A percentile compares a stretch with the other conserved stretches of the same genome.
phyloP scores from a whole-genome alignment of 768 basidiomycete genomes.

The Lentinula lateritia region DNA sequence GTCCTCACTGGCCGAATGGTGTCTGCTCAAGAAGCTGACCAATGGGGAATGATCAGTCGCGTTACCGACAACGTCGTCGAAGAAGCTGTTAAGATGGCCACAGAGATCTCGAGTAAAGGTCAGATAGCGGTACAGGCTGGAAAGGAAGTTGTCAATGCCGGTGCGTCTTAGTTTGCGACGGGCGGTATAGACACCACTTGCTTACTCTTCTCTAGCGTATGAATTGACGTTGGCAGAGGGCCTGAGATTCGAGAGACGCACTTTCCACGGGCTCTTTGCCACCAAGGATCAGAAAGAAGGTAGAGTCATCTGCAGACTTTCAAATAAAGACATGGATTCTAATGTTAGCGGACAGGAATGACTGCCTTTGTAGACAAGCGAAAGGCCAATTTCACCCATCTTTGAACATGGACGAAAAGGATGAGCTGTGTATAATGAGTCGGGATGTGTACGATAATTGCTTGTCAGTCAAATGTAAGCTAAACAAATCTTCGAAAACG shows the following conservation, averaged over 20 bases:
- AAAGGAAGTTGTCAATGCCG: constrained; percentile 92
- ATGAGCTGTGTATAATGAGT: neutral
- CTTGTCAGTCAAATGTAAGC: neutral
- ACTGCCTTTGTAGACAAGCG: constrained; percentile 91
- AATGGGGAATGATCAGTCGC: constrained; percentile 83
- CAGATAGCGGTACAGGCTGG: constrained; percentile 77
- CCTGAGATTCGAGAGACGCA: constrained; percentile 76
- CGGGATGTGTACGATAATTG: neutral
- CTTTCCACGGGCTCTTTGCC: constrained; percentile 91
- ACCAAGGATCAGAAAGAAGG: constrained; percentile 96
- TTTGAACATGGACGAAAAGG: constrained; percentile 16
- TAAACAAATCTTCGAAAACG: neutral
- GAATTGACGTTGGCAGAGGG: constrained; percentile 82
- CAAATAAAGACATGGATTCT: neutral
- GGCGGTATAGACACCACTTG: too few relatives aligned
- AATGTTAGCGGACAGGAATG: constrained; percentile 63
- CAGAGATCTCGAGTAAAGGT: constrained; percentile 76
- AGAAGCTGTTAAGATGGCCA: constrained; percentile 80
- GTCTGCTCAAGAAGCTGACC: constrained; percentile 73
- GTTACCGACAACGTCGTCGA: constrained; percentile 82
- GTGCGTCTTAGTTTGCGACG: constrained; percentile 28
- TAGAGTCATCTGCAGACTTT: constrained; percentile 25
- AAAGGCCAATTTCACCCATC: constrained; percentile 75
- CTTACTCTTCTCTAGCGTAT: constrained; percentile 44
- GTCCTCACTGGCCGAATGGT: constrained; percentile 83